Evolutionary conservation across 2,329 filamentous ascomycete species (phyloP).

Genomic region (Neonectria punicea): DNA sequence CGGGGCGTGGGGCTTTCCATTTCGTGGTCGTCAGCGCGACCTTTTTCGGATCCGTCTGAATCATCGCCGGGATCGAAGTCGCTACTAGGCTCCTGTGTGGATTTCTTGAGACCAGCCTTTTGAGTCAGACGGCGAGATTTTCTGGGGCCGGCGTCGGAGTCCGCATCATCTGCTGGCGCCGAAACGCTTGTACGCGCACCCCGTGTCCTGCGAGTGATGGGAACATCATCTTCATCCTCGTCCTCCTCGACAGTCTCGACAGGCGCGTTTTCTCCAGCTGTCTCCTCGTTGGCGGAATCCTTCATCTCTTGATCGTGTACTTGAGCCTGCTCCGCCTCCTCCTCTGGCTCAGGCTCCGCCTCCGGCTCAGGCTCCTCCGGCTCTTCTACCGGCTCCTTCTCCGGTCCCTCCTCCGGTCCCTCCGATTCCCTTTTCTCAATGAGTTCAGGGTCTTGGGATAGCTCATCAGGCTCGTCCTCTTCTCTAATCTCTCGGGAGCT

Average conservation of each 20-base stretch:
- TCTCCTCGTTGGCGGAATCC: slow-evolving; percentile 39
- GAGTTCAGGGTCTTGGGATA: slow-evolving; percentile 47
- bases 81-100: slow-evolving; percentile 65
- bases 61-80: slow-evolving; percentile 71
- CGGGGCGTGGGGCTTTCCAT: slow-evolving; percentile 61
- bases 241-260: slow-evolving; percentile 47
- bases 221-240: slow-evolving; percentile 62
- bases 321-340: slow-evolving; percentile 41
- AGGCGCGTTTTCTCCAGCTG: slow-evolving; percentile 46
- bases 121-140: slow-evolving; percentile 59
- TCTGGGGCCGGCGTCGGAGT: slow-evolving; percentile 45
- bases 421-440: slow-evolving; percentile 46
- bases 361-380: neutral
- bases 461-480: slow-evolving; percentile 51
- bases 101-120: slow-evolving; percentile 56
- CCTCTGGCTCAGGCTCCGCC: slow-evolving; percentile 35
- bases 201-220: slow-evolving; percentile 59
- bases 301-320: slow-evolving; percentile 34
- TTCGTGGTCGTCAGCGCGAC: slow-evolving; percentile 55
- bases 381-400: neutral
- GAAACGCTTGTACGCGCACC: slow-evolving; percentile 47
- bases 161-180: slow-evolving; percentile 44
- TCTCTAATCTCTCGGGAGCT: slow-evolving; percentile 51
- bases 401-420: slow-evolving; percentile 34
- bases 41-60: slow-evolving; percentile 61